Evolutionary conservation across 345 rosid genomes (phyloP).

Genomic region (Aurinia saxatilis): DNA sequence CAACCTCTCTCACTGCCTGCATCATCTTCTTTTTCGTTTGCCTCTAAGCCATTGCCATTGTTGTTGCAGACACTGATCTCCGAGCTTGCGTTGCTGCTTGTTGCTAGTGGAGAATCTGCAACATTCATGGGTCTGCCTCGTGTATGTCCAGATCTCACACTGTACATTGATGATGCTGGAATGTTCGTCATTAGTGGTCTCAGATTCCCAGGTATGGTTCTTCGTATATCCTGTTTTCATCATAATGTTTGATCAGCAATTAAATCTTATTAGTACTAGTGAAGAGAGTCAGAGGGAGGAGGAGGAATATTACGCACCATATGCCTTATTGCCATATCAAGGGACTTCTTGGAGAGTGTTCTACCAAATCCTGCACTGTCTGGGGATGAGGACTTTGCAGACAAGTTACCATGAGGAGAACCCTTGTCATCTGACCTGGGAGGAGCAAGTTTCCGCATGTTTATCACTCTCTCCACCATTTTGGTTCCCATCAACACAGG

Average conservation of each 20-base stretch:
- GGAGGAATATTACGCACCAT: conserved; percentile 54
- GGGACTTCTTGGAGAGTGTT: conserved; percentile 89
- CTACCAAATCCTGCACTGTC: conserved; percentile 93
- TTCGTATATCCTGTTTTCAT: conserved; percentile 72
- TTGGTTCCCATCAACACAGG: conserved; percentile 82
- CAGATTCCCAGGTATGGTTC: conserved; percentile 80
- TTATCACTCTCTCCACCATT: conserved; percentile 95
- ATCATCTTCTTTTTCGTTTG: conserved; percentile 56
- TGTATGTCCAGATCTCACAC: conserved; percentile 81
- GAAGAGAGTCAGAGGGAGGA: not conserved
- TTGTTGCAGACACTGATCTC: conserved; percentile 82
- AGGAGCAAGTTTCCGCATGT: conserved; percentile 86
- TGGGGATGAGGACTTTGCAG: conserved; percentile 82
- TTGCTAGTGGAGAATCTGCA: conserved; percentile 89
- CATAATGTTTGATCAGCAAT: not conserved
- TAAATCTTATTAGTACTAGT: not conserved
- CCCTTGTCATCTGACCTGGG: conserved; percentile 65
- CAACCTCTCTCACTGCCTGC: conserved; percentile 57
- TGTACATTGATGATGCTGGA: conserved; percentile 96
- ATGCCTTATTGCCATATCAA: conserved; percentile 98
- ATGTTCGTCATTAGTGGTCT: conserved; percentile 89
- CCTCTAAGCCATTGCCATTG: conserved; percentile 57
- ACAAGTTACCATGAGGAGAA: conserved; percentile 65
- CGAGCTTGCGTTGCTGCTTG: conserved; percentile 96
- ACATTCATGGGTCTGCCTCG: conserved; percentile 62